Conservation (phyloP, 805 yeast species). For the Barnettozyma salicaria region DNA sequence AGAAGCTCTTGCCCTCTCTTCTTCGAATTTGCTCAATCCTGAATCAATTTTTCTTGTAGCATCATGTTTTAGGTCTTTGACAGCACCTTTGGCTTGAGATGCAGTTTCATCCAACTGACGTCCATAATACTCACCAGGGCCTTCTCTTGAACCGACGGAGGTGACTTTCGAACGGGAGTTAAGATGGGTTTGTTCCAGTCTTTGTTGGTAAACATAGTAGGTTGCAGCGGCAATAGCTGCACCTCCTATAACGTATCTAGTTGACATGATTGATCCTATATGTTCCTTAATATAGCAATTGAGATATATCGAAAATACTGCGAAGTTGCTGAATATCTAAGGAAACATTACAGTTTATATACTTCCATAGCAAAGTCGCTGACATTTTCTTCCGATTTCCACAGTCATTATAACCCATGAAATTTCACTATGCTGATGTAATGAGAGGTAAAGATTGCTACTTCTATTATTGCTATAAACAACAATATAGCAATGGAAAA, state of each 20-base stretch:
- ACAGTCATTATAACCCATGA: neutral
- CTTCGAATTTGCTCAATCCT: conserved; percentile 12
- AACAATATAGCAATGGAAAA: neutral
- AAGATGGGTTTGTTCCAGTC: conserved; percentile 17
- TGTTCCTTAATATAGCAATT: too few relatives aligned
- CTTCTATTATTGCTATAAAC: neutral
- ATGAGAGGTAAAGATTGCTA: neutral
- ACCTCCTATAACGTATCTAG: conserved; percentile 20
- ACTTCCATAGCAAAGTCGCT: neutral
- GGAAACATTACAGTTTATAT: neutral
- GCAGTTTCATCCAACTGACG: conserved; percentile 25
- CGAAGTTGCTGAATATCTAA: too few relatives aligned
- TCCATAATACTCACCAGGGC: conserved; percentile 21
- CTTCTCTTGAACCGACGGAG: conserved; percentile 8
- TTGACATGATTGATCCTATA: neutral
- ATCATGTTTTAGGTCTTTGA: conserved; percentile 15
- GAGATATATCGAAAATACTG: too few relatives aligned
- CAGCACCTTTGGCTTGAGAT: conserved; percentile 12
- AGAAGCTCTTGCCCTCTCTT: conserved; percentile 12
- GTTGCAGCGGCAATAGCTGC: conserved; percentile 24
- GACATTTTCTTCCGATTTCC: too few relatives aligned
- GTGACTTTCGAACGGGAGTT: conserved; percentile 6
- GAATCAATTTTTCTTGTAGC: conserved; percentile 19
- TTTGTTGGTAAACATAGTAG: conserved; percentile 23
- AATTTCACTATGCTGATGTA: neutral